Percentiles rank a stretch among this genome's conserved stretches.
Conservation (phyloP, 2,329 filamentous ascomycete genomes). For the Esteya vermicola region DNA sequence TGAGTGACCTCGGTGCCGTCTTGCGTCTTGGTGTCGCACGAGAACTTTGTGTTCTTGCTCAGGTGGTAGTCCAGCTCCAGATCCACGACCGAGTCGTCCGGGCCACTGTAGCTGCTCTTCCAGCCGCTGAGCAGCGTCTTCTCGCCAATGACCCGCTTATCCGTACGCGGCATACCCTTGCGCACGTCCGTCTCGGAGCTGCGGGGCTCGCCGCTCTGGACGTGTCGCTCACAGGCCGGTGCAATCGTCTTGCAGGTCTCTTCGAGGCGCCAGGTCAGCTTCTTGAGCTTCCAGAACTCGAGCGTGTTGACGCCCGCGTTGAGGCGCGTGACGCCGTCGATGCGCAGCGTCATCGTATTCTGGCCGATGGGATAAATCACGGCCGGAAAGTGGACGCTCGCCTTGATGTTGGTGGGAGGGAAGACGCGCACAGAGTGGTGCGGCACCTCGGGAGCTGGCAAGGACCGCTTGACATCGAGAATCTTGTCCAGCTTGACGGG, state of each 20-base stretch:
- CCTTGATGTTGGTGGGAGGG: conserved; percentile 86
- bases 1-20: conserved; percentile 71
- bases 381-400: conserved; percentile 66
- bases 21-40: conserved; percentile 63
- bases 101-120: conserved; percentile 54
- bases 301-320: conserved; percentile 59
- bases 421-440: conserved; percentile 90
- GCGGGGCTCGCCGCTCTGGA: conserved; percentile 35
- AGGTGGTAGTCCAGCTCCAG: conserved; percentile 71
- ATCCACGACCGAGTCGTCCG: conserved; percentile 47
- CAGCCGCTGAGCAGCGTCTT: conserved; percentile 76
- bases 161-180: conserved; percentile 61
- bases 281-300: conserved; percentile 74
- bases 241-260: conserved; percentile 71
- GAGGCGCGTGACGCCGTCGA: conserved; percentile 69
- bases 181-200: conserved; percentile 25
- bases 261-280: conserved; percentile 85
- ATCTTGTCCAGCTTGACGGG: conserved; percentile 49
- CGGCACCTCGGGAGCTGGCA: conserved; percentile 58
- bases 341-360: conserved; percentile 64
- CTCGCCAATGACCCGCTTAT: conserved; percentile 63
- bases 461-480: conserved; percentile 64
- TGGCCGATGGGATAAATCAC: conserved; percentile 76
- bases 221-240: conserved; percentile 66
- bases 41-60: conserved; percentile 41